Conservation (phyloP, 108 stramenopile genomes). For the Nitzschia palea region DNA sequence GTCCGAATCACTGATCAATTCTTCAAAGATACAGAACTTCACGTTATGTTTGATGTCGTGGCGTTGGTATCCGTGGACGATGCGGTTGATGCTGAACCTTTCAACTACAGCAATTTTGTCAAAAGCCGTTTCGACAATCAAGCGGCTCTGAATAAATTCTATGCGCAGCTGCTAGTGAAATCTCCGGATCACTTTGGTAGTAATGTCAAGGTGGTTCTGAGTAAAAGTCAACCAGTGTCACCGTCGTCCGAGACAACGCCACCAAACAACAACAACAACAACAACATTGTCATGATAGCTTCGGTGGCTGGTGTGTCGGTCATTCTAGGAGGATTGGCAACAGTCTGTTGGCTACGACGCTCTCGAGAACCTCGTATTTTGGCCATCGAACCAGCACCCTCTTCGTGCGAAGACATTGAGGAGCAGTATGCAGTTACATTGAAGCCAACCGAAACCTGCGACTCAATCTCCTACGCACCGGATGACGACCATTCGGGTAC, state of each 20-base stretch:
- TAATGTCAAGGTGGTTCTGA: not conserved
- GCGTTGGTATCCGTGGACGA: not conserved
- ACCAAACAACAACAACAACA: not conserved
- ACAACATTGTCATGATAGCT: not conserved
- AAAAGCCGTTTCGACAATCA: not conserved
- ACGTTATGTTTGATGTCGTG: slow-evolving; percentile 1
- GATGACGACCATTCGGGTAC: not conserved
- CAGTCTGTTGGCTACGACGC: not conserved
- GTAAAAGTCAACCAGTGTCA: too few species aligned
- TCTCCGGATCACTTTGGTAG: not conserved
- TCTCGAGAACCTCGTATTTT: not conserved
- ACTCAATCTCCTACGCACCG: not conserved
- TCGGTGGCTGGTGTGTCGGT: not conserved
- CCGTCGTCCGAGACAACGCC: too few species aligned
- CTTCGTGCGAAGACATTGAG: too few species aligned
- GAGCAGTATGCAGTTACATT: not conserved
- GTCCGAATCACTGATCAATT: slow-evolving; percentile 6
- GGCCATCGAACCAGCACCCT: not conserved
- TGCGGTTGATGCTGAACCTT: not conserved
- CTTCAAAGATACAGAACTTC: not conserved
- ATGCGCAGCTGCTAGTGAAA: not conserved
- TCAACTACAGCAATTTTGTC: not conserved
- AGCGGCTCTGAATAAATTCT: not conserved
- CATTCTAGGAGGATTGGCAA: not conserved
- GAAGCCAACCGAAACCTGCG: not conserved